These are phyloP conservation scores for Xeromyces bisporus DNA, from an alignment of 495 filamentous ascomycete genomes.

Conservation along the genomic window DNA sequence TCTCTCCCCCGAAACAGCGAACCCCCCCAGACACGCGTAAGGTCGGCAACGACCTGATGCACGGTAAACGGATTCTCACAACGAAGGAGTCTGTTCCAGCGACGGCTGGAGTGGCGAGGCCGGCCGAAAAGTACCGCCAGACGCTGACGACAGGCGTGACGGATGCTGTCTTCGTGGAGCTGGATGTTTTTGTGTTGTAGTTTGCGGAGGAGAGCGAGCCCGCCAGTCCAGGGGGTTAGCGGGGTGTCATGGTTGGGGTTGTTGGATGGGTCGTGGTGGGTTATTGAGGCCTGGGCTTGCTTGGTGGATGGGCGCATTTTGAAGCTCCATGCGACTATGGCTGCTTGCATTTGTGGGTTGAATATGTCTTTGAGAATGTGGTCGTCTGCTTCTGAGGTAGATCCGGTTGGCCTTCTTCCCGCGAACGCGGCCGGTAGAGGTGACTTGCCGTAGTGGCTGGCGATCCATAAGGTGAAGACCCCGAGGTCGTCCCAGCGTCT, in stretches of 20 bases:
- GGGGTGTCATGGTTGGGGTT: conserved; percentile 1
- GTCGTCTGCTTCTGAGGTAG: too few species aligned
- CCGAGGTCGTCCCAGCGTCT: conserved; percentile 20
- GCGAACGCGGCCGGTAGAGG: background rate
- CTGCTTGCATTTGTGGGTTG: conserved; percentile 26
- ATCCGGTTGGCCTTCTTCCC: background rate
- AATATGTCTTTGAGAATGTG: conserved; percentile 29
- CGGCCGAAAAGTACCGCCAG: conserved; percentile 33
- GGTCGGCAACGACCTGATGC: conserved; percentile 15
- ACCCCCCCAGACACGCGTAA: conserved; percentile 20
- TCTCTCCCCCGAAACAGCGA: conserved; percentile 13
- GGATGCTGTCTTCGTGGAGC: conserved; percentile 20
- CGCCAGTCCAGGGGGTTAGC: conserved; percentile 29
- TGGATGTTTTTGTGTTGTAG: conserved; percentile 28
- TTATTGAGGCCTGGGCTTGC: conserved; percentile 2
- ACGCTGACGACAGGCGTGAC: conserved; percentile 28
- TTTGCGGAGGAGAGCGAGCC: conserved; percentile 32
- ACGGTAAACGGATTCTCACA: conserved; percentile 17
- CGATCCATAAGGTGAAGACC: conserved; percentile 27
- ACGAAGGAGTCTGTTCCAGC: conserved; percentile 21
- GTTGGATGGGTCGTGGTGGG: conserved; percentile 2
- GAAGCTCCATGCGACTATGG: conserved; percentile 45
- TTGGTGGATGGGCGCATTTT: conserved; percentile 15
- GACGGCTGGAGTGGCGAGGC: conserved; percentile 11
- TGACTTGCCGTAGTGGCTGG: conserved; percentile 14